Base-by-base conservation (phyloP, 805 yeast genomes). In the Spathaspora girioi region DNA sequence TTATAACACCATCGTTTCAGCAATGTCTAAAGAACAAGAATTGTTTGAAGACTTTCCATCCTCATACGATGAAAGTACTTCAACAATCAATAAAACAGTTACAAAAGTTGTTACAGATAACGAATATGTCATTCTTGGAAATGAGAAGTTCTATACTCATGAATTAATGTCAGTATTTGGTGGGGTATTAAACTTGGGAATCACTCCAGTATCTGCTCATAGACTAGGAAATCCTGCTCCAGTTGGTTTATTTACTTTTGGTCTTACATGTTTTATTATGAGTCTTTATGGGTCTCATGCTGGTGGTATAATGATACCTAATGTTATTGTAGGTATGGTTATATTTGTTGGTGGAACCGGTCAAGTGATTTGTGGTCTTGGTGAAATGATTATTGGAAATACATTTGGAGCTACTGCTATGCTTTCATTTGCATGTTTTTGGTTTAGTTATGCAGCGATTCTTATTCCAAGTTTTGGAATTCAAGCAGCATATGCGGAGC, bases 131-230 rank as follows among this genome's bases (percentile, higher is more conserved):
- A 69, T 69, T 50, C 68, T 78, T 45, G 78, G 76, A 48, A 69
- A 71, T 48, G 59, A 65, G 27, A 66, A 70, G 23, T 78, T 81
- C 65, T 71, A 74, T 51, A 75, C 80, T 48, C 73, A 73, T 29
- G 91, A 86, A 50, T 77, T 86, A 56, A 64, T 81, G 56, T 71
- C 71, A 27, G 89, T 88, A 2, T 83, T 84, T 59, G 87, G 86
- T 14, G 87, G 87, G 59, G 72, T 71, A 9, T 66, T 78, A 51
- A 75, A 75, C 47, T 71, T 80, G 4, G 69, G 66, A 14, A 77
- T 82, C 48, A 59, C 68, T 52, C 77, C 80, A 52, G 68, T 73
- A 18, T 76, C 83, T 6, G 62, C 67, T 47, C 76, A 82, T 59
- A 76, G 69, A 53, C 75, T 69, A 54, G 80, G 71, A 14, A 78